These are phyloP conservation scores for Isoetes taiwanensis DNA, from an alignment of 75 land plant genomes.

Conservation along the genomic window DNA sequence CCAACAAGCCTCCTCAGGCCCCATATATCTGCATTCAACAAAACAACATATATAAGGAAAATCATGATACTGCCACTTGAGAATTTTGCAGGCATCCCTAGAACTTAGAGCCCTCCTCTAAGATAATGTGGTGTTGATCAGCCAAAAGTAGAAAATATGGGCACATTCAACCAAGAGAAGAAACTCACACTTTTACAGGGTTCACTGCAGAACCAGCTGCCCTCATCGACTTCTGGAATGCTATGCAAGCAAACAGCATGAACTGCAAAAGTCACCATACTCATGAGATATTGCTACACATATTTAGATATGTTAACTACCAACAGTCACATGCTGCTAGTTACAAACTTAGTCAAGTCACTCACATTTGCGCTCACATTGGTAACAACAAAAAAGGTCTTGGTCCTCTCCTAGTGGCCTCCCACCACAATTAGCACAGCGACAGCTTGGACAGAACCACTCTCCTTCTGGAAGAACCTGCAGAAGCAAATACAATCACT, in stretches of 20 bases:
- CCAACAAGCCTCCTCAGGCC: conserved; percentile 41
- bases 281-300: neutral
- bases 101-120: neutral
- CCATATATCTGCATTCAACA: conserved; percentile 39
- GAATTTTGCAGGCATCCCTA: neutral
- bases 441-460: conserved; percentile 83
- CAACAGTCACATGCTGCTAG: neutral
- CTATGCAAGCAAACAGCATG: conserved; percentile 41
- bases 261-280: conserved; percentile 24
- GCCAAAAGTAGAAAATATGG: neutral
- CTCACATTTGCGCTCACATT: conserved; percentile 73
- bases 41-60: neutral
- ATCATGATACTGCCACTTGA: neutral
- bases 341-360: conserved; percentile 4
- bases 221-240: conserved; percentile 10
- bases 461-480: conserved; percentile 48
- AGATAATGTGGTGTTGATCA: neutral
- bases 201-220: conserved; percentile 45
- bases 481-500: neutral
- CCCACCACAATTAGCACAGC: conserved; percentile 65
- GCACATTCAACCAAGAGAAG: neutral
- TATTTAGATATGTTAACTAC: neutral
- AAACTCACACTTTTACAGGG: conserved; percentile 41
- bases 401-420: conserved; percentile 18
- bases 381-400: conserved; percentile 44